Evolutionary conservation across 1,284 basidiomycete species (phyloP).

Genomic region (Blastosporella zonata): DNA sequence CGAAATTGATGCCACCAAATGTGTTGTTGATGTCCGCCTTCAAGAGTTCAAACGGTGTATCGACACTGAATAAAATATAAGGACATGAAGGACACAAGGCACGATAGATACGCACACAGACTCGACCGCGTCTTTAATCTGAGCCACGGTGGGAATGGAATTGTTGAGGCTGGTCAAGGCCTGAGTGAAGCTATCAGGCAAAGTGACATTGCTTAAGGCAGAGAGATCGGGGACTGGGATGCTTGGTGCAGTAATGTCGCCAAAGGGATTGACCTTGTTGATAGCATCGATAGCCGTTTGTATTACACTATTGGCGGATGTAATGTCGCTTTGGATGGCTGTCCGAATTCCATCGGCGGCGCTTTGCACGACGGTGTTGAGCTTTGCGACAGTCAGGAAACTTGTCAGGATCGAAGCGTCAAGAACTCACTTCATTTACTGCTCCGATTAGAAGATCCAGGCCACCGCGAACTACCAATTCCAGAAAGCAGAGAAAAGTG

Average conservation of each 20-base stretch:
- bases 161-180: slow-evolving; percentile 74
- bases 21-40: slow-evolving; percentile 88
- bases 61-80: slow-evolving; percentile 51
- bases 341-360: slow-evolving; percentile 60
- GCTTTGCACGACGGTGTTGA: slow-evolving; percentile 64
- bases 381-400: slow-evolving; percentile 40
- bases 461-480: slow-evolving; percentile 82
- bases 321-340: slow-evolving; percentile 71
- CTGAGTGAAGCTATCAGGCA: slow-evolving; percentile 80
- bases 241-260: slow-evolving; percentile 63
- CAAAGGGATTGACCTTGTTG: slow-evolving; percentile 71
- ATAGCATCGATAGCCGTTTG: slow-evolving; percentile 60
- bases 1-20: slow-evolving; percentile 66
- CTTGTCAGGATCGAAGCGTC: neutral
- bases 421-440: slow-evolving; percentile 66
- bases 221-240: slow-evolving; percentile 73
- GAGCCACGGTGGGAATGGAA: slow-evolving; percentile 76
- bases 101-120: slow-evolving; percentile 51
- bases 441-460: slow-evolving; percentile 80
- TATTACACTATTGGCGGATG: slow-evolving; percentile 67
- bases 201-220: slow-evolving; percentile 72
- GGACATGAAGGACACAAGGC: slow-evolving; percentile 15
- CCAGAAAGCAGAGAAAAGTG: slow-evolving; percentile 88
- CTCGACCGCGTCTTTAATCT: slow-evolving; percentile 73
- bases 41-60: slow-evolving; percentile 81